A percentile compares a stretch with the other conserved stretches of the same genome.
Evolutionary conservation across 1,139 yeast genomes (phyloP).

Genomic region (Kluyveromyces sp.): DNA sequence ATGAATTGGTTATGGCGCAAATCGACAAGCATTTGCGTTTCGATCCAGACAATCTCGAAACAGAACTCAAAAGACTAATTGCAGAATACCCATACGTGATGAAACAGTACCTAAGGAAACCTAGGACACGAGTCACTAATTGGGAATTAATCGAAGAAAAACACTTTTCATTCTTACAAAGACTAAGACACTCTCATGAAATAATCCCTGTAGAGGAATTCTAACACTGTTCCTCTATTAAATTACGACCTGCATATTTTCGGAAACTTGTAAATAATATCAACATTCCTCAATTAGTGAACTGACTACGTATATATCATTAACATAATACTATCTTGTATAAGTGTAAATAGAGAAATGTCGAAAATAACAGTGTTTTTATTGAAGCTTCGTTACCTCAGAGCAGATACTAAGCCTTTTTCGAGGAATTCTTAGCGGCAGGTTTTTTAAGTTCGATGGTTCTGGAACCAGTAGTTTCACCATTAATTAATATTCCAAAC

Average conservation of each 20-base stretch:
- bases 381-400: too few species aligned
- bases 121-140: constrained; percentile 14
- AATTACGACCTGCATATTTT: neutral
- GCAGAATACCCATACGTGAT: constrained; percentile 22
- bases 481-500: constrained; percentile 72
- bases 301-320: neutral
- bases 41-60: constrained; percentile 10
- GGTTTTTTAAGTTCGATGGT: neutral
- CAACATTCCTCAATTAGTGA: neutral
- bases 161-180: constrained; percentile 14
- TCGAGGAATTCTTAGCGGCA: neutral
- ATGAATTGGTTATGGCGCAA: constrained; percentile 36
- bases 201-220: constrained; percentile 9
- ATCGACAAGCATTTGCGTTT: constrained; percentile 22
- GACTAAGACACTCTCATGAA: constrained; percentile 18
- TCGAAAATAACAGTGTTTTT: too few species aligned
- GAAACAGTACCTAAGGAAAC: constrained; percentile 25
- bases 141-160: constrained; percentile 21
- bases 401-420: neutral
- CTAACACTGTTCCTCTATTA: neutral
- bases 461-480: constrained; percentile 41
- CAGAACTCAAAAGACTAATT: constrained; percentile 11
- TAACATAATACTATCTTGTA: too few species aligned
- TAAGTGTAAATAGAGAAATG: too few species aligned
- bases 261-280: neutral